Conservation (phyloP, 371 early-diverging fungal genomes). For the Dinochytrium kinnereticum region DNA sequence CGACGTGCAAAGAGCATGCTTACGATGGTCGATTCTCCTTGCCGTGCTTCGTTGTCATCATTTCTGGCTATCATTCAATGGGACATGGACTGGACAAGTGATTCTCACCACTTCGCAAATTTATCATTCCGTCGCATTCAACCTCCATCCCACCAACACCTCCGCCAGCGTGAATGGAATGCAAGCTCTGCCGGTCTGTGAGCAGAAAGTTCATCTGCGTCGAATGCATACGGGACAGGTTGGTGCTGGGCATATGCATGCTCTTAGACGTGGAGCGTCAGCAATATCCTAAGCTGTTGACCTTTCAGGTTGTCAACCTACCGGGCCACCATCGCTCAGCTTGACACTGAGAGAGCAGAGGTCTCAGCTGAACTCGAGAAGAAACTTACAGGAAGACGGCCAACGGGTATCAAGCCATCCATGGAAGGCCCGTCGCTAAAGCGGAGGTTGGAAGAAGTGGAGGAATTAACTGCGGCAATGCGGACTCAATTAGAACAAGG, state of each 20-base stretch:
- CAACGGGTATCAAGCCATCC: conserved; percentile 2
- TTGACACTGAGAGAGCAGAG: neutral
- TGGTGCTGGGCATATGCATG: no score
- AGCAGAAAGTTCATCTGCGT: neutral
- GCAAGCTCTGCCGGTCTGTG: neutral
- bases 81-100: no score
- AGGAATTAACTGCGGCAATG: neutral
- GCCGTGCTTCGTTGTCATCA: no score
- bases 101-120: no score
- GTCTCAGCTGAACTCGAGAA: neutral
- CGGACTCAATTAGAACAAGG: neutral
- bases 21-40: no score
- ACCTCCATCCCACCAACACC: no score
- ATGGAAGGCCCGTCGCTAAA: neutral
- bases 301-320: conserved; percentile 1
- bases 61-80: no score
- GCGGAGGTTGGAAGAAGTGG: neutral
- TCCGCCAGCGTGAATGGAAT: no score
- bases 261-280: no score
- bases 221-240: conserved; percentile 11
- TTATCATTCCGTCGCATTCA: no score
- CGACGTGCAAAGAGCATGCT: no score
- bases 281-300: no score
- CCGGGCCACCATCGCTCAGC: neutral
- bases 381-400: neutral